These are phyloP conservation scores for Athelia psychrophila DNA, from an alignment of 1,284 basidiomycete genomes.

Conservation along the genomic window DNA sequence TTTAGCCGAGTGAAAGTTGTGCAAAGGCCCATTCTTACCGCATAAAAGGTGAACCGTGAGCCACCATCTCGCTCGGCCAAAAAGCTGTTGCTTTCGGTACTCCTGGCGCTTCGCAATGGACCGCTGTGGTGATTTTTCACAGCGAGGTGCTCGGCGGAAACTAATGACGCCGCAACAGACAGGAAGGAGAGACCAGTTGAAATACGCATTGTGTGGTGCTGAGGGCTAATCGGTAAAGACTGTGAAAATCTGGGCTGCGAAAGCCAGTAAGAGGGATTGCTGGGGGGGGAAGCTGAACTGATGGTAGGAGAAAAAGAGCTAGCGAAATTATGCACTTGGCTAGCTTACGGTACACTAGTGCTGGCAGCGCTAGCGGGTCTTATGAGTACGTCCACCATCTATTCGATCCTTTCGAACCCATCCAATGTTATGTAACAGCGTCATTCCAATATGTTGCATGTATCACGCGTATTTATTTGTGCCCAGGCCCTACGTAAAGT, in stretches of 20 bases:
- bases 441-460: too few relatives aligned
- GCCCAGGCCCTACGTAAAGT: not conserved
- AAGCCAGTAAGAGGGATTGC: not conserved
- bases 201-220: conserved; percentile 7
- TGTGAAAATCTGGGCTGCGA: not conserved
- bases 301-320: too few relatives aligned
- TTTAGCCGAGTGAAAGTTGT: too few relatives aligned
- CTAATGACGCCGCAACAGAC: conserved; percentile 7
- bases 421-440: too few relatives aligned
- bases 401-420: too few relatives aligned
- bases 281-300: too few relatives aligned
- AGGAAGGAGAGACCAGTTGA: conserved; percentile 10
- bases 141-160: conserved; percentile 6
- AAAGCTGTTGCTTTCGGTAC: not conserved
- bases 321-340: too few relatives aligned
- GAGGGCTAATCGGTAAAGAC: not conserved
- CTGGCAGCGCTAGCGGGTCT: too few relatives aligned
- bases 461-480: too few relatives aligned
- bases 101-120: not conserved
- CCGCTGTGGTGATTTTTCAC: not conserved
- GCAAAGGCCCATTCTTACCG: not conserved
- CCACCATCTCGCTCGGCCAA: conserved; percentile 22
- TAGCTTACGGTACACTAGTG: too few relatives aligned
- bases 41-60: conserved; percentile 26
- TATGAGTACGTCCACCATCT: too few relatives aligned